Base-by-base conservation (phyloP, 2,329 filamentous ascomycete genomes). In the Corinectria fuckeliana region DNA sequence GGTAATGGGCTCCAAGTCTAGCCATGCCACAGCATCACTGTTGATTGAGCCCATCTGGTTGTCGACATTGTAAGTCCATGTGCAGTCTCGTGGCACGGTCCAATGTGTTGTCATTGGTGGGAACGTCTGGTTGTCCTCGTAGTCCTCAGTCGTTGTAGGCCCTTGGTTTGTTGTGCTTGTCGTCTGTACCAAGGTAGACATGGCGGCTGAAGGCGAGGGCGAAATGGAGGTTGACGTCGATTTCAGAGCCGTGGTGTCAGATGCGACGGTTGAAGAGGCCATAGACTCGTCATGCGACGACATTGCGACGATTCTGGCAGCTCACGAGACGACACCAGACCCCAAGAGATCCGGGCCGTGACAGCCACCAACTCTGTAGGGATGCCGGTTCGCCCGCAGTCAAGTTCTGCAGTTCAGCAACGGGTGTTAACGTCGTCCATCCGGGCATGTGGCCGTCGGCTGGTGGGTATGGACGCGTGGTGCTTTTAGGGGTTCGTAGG, bases 61-160 rank as follows among this genome's bases (percentile, higher is more conserved):
- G 45, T 73, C 70, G 38, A 70, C 66, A 52, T 77, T 69, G 51
- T 75, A 78, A 2, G 77, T 78, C 72, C 75, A 79, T 11, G 75
- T 78, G 60, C 77, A 79, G 51, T 67, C 72, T 36, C 60, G 55
- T 10, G 77, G 77, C 6, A 60, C 72, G 26, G 62, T 74, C 77
- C 77, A 79, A 42, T 67, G 70, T 14, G 75, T 77, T 26, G 75
- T 77, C 71, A 78, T 74, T 21, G 76, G 74, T 16, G 76, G 75
- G 23, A 74, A 71, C 14, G 64, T 63, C 25, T 63, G 61, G 25
- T 66, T 58, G 44, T 53, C 47, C n/a, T 67, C 59, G 25, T 65
- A 51, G 16, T 70, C 60, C 20, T 64, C 67, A 16, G 66, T 65
- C 51, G 59, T 60, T 38, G 50, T 63, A 18, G 60, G 61, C 50